phyloP scores from a whole-genome alignment of 805 yeast genomes.

The Pichia insulana region DNA sequence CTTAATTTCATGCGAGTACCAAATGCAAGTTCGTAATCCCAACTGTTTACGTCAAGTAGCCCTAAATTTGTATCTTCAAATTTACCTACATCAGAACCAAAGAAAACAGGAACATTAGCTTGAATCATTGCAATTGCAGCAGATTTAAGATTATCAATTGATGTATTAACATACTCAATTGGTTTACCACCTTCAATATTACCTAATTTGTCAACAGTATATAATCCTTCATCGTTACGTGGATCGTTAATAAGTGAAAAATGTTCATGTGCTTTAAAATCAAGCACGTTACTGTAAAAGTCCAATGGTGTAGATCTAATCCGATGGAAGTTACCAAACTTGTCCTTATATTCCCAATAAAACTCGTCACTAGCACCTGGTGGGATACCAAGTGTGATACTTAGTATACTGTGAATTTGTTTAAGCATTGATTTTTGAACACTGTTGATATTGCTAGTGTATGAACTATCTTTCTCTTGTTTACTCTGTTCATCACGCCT shows the following conservation, averaged over 20 bases:
- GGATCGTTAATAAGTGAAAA: conserved; percentile 81
- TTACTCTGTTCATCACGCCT: conserved; percentile 35
- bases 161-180: conserved; percentile 66
- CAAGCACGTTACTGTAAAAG: conserved; percentile 51
- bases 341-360: conserved; percentile 70
- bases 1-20: conserved; percentile 27
- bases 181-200: conserved; percentile 68
- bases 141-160: conserved; percentile 47
- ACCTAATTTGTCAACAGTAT: conserved; percentile 70
- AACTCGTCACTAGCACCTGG: conserved; percentile 62
- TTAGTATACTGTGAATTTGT: conserved; percentile 57
- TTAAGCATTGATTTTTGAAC: conserved; percentile 37
- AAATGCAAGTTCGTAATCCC: conserved; percentile 58
- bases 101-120: conserved; percentile 73
- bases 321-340: conserved; percentile 49
- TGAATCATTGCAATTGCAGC: conserved; percentile 63
- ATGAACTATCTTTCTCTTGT: conserved; percentile 5
- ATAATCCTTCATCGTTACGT: conserved; percentile 59
- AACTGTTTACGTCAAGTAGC: conserved; percentile 60
- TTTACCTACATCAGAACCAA: conserved; percentile 82
- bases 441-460: conserved; percentile 12
- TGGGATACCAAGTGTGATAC: conserved; percentile 69
- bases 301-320: conserved; percentile 54
- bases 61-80: conserved; percentile 57
- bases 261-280: conserved; percentile 39